A percentile compares a stretch with the other conserved stretches of the same genome.
Evolutionary conservation across 805 yeast genomes (phyloP).

Genomic region (Metschnikowia borealis): DNA sequence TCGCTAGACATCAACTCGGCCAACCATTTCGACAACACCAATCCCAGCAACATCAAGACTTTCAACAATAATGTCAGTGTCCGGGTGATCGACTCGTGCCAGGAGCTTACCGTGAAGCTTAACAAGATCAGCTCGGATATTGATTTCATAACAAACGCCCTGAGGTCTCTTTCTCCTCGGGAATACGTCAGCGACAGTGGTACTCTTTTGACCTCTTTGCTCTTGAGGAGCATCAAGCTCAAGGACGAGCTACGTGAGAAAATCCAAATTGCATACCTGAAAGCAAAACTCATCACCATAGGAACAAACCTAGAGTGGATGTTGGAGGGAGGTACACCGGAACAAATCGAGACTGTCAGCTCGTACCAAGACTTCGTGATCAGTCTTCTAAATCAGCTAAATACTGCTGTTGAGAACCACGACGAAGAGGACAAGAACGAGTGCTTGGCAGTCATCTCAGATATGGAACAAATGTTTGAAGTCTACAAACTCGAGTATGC

Average conservation of each 20-base stretch:
- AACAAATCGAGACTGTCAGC: slow-evolving; percentile 26
- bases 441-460: slow-evolving; percentile 62
- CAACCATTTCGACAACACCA: slow-evolving; percentile 28
- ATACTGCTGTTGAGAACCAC: slow-evolving; percentile 47
- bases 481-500: slow-evolving; percentile 39
- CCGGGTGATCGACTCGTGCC: slow-evolving; percentile 49
- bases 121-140: slow-evolving; percentile 42
- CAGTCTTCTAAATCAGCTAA: slow-evolving; percentile 54
- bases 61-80: slow-evolving; percentile 54
- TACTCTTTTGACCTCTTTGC: slow-evolving; percentile 43
- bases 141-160: slow-evolving; percentile 43
- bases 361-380: slow-evolving; percentile 59
- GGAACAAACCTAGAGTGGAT: slow-evolving; percentile 58
- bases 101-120: slow-evolving; percentile 42
- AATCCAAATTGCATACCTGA: slow-evolving; percentile 56
- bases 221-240: slow-evolving; percentile 44
- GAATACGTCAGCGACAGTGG: slow-evolving; percentile 54
- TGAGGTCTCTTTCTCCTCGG: slow-evolving; percentile 37
- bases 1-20: slow-evolving; percentile 48
- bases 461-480: slow-evolving; percentile 72
- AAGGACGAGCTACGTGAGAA: slow-evolving; percentile 49
- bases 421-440: slow-evolving; percentile 61
- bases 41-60: slow-evolving; percentile 19
- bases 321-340: slow-evolving; percentile 36
- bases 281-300: slow-evolving; percentile 60